Percentiles rank a stretch among this genome's conserved stretches.
These are phyloP conservation scores for Ustilago cynodontis DNA, from an alignment of 1,284 basidiomycete species.

Conservation along the genomic window DNA sequence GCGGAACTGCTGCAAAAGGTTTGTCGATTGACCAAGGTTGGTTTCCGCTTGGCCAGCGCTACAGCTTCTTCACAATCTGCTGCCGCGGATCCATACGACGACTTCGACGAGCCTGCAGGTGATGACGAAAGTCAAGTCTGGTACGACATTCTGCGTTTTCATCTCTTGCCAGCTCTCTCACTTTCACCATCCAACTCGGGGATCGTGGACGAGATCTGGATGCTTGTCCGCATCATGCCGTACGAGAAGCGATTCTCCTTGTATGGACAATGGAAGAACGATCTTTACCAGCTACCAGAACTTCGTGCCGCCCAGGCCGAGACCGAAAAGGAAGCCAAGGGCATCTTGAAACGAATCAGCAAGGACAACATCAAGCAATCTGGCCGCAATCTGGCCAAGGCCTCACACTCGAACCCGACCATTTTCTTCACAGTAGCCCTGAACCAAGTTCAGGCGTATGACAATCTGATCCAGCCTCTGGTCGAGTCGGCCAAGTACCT, in stretches of 20 bases:
- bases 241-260: conserved; percentile 85
- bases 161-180: conserved; percentile 87
- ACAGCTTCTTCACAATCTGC: conserved; percentile 18
- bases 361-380: conserved; percentile 81
- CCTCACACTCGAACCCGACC: conserved; percentile 92
- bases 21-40: conserved; percentile 56
- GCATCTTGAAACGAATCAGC: conserved; percentile 67
- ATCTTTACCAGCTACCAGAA: conserved; percentile 73
- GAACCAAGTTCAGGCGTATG: conserved; percentile 95
- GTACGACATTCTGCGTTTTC: conserved; percentile 82
- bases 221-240: conserved; percentile 81
- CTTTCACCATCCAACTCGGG: conserved; percentile 83
- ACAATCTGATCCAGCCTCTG: conserved; percentile 90
- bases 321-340: conserved; percentile 73
- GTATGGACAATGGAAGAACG: conserved; percentile 94
- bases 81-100: conserved; percentile 16
- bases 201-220: conserved; percentile 65
- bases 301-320: conserved; percentile 72
- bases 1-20: conserved; percentile 58
- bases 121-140: conserved; percentile 73
- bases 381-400: conserved; percentile 90
- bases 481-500: conserved; percentile 91
- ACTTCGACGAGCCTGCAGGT: conserved; percentile 27
- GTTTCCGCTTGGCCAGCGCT: conserved; percentile 31
- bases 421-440: conserved; percentile 91